Percentiles rank a stretch among this genome's conserved stretches.
phyloP scores from a whole-genome alignment of 2,329 filamentous ascomycete genomes.

The Huntiella abstrusa region DNA sequence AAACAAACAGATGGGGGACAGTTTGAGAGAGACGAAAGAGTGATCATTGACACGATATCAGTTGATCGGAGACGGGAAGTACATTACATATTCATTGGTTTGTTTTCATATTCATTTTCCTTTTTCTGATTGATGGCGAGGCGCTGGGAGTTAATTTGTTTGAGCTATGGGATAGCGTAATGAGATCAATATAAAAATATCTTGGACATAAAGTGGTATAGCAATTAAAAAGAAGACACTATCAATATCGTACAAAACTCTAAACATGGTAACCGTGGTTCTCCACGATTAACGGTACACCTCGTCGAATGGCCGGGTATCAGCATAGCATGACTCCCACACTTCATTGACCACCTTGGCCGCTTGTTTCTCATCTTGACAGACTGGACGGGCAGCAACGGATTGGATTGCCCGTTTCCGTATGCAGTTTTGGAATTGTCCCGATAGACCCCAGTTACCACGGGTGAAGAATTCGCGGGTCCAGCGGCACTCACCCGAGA shows the following conservation, averaged over 20 bases:
- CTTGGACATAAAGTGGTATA: background rate
- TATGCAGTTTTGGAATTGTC: conserved; percentile 89
- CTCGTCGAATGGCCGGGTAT: conserved; percentile 91
- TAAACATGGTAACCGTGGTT: conserved; percentile 5
- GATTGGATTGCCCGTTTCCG: conserved; percentile 61
- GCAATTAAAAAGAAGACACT: background rate
- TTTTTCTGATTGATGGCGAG: no score
- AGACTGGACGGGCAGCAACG: conserved; percentile 57
- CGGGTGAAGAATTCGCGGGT: conserved; percentile 66
- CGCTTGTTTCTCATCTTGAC: conserved; percentile 73
- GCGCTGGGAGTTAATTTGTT: no score
- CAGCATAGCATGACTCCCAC: conserved; percentile 93
- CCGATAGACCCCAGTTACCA: conserved; percentile 72
- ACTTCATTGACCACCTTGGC: conserved; percentile 83
- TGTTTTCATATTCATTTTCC: no score
- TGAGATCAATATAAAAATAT: no score
- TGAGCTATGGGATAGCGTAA: no score
- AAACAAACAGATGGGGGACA: no score
- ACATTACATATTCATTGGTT: no score
- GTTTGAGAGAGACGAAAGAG: background rate
- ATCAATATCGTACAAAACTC: background rate
- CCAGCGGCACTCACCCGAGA: conserved; percentile 90
- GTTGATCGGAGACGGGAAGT: background rate
- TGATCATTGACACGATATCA: no score
- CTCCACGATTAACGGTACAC: conserved; percentile 50